These are phyloP conservation scores for Chaetomiaceae sp. DNA, from an alignment of 2,329 filamentous ascomycete genomes.

Conservation along the genomic window DNA sequence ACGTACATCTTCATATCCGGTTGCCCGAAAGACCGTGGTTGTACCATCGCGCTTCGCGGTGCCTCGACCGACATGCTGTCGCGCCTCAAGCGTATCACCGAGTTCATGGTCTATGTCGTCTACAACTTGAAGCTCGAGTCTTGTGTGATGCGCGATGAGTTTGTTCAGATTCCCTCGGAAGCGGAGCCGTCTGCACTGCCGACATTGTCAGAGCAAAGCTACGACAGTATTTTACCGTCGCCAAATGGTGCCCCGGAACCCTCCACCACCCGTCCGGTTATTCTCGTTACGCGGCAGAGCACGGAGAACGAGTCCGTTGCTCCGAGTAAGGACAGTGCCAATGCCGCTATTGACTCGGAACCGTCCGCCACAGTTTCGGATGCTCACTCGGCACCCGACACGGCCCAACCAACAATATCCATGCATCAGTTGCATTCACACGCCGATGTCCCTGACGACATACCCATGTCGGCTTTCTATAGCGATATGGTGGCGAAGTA, in stretches of 20 bases:
- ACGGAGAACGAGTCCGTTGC: constrained; percentile 21
- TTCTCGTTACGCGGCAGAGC: constrained; percentile 19
- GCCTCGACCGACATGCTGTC: constrained; percentile 64
- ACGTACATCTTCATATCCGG: constrained; percentile 95
- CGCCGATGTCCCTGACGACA: constrained; percentile 62
- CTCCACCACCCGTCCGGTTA: constrained; percentile 13
- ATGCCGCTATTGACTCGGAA: constrained; percentile 18
- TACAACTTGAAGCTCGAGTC: constrained; percentile 97
- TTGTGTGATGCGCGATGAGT: constrained; percentile 87
- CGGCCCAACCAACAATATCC: constrained; percentile 29
- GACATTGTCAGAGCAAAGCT: constrained; percentile 27
- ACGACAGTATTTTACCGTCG: constrained; percentile 34
- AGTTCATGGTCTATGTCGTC: constrained; percentile 98
- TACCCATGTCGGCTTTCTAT: constrained; percentile 86
- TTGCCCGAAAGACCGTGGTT: constrained; percentile 82
- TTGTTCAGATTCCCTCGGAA: constrained; percentile 69
- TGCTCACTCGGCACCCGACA: constrained; percentile 8
- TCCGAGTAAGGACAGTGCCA: constrained; percentile 21
- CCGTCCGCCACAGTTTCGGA: constrained; percentile 11
- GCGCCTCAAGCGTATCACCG: constrained; percentile 85
- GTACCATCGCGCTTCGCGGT: constrained; percentile 87
- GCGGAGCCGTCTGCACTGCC: constrained; percentile 41
- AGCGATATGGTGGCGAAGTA: constrained; percentile 92
- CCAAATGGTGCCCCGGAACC: constrained; percentile 24
- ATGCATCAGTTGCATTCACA: constrained; percentile 38